Base-by-base conservation (phyloP, 805 yeast species). In the Barnettozyma sucrosica region DNA sequence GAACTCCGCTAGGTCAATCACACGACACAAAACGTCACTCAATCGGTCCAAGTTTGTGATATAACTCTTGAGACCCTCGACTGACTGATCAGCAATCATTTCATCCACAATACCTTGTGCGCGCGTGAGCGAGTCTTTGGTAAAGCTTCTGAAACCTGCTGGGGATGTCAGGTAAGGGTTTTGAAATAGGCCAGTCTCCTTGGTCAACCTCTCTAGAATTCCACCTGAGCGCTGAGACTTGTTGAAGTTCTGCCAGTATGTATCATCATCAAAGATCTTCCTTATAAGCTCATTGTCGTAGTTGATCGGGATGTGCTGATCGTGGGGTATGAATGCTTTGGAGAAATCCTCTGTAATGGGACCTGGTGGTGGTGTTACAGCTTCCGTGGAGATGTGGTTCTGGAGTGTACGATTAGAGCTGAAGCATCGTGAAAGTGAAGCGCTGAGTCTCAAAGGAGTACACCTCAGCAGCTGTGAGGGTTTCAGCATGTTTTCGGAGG, bases 1-100 rank as follows among this genome's bases (percentile, higher is more conserved):
- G 67, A 92, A 92, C 57, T 90, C 98, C 33, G 96, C 92, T 43
- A 92, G 75, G 65, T 93, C 99, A 36, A 93, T 90, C 6, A 89
- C 97, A 48, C 96, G 78, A 62, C 99, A 93, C 26, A 93, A 66
- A 25, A 85, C 77, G 61, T 93, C 98, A 58, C 96, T 85, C 36
- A 93, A 67, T 54, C 89, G 79, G 62, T 93, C 99, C 53, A 93
- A 69, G 45, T 81, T 79, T 38, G 78, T 61, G 46, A 92, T 76
- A 46, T 79, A 87, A 5, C 70, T 64, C 16, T 57, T 54, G 19
- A 75, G 57, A 2, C 77, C 86, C 9, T 69, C 68, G 1, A 56
- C 61, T 2, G 75, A 56, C 20, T 70, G 67, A 43, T 76, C 77
- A 7, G 58, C 59, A 14, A 79, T 66, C 69, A 92, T 79, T n/a